These are phyloP conservation scores for Fremontodendron californicum DNA, from an alignment of 345 rosid species.

Conservation along the genomic window DNA sequence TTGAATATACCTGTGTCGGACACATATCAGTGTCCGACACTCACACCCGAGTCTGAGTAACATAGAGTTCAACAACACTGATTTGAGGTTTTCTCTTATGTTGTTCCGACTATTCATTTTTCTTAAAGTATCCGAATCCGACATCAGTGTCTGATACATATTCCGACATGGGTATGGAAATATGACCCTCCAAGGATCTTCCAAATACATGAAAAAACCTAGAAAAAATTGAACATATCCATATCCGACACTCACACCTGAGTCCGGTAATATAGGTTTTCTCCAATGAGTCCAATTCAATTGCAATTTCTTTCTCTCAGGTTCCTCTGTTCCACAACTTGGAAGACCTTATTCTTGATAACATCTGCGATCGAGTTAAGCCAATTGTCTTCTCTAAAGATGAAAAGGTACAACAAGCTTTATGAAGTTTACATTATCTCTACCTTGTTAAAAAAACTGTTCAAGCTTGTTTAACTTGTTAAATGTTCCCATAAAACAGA, in stretches of 20 bases:
- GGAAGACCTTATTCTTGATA: constrained; percentile 55
- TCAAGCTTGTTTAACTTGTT: neutral
- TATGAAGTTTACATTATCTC: neutral
- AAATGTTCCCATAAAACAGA: constrained; percentile 19
- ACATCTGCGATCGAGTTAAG: constrained; percentile 55
- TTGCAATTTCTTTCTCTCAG: constrained; percentile 19
- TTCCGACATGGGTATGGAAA: too few species aligned
- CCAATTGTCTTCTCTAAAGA: constrained; percentile 52
- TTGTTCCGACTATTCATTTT: too few species aligned
- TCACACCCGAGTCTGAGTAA: too few species aligned
- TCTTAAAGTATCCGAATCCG: too few species aligned
- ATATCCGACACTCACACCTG: too few species aligned
- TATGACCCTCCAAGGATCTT: too few species aligned
- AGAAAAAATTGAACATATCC: too few species aligned
- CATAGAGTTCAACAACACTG: neutral
- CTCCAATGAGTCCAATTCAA: neutral
- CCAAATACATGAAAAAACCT: too few species aligned
- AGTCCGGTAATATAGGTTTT: too few species aligned
- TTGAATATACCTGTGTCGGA: too few species aligned
- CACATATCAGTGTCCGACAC: too few species aligned
- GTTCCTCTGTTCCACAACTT: constrained; percentile 56
- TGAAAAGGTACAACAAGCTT: constrained; percentile 38
- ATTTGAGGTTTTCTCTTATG: neutral
- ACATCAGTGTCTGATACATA: too few species aligned
- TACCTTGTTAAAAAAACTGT: neutral